A percentile compares a stretch with the other conserved stretches of the same genome.
phyloP scores from a whole-genome alignment of 768 basidiomycete genomes.

The Clitopilus passeckerianus region DNA sequence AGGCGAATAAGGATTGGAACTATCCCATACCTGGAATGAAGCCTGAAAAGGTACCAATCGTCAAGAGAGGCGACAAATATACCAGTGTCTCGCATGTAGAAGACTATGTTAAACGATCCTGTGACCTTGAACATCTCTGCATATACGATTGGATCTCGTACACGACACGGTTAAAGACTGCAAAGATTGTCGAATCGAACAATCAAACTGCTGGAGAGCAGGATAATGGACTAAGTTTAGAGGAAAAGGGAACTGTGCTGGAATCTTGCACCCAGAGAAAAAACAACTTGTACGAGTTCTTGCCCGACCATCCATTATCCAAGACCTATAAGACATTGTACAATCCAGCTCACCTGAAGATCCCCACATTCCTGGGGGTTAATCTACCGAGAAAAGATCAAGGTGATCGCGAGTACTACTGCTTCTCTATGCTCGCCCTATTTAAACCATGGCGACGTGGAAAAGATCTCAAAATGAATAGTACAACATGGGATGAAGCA shows the following conservation, averaged over 20 bases:
- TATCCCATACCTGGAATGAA: neutral
- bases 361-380: slow-evolving; percentile 22
- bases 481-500: slow-evolving; percentile 12
- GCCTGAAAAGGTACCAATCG: slow-evolving; percentile 15
- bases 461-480: slow-evolving; percentile 9
- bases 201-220: too few relatives aligned
- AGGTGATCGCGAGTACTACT: slow-evolving; percentile 26
- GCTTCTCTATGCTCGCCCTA: slow-evolving; percentile 14
- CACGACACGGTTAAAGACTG: neutral
- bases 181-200: too few relatives aligned
- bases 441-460: slow-evolving; percentile 22
- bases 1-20: slow-evolving; percentile 3
- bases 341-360: neutral
- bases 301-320: neutral
- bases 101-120: slow-evolving; percentile 26
- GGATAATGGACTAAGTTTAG: too few relatives aligned
- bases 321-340: neutral
- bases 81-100: slow-evolving; percentile 19
- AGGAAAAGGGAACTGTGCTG: too few relatives aligned
- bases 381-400: slow-evolving; percentile 17
- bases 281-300: too few relatives aligned
- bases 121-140: slow-evolving; percentile 8
- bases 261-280: too few relatives aligned
- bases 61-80: slow-evolving; percentile 9
- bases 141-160: slow-evolving; percentile 24